Percentiles rank a stretch among this genome's conserved stretches.
These are phyloP conservation scores for Gossypium stocksii DNA, from an alignment of 345 rosid species.

Conservation along the genomic window DNA sequence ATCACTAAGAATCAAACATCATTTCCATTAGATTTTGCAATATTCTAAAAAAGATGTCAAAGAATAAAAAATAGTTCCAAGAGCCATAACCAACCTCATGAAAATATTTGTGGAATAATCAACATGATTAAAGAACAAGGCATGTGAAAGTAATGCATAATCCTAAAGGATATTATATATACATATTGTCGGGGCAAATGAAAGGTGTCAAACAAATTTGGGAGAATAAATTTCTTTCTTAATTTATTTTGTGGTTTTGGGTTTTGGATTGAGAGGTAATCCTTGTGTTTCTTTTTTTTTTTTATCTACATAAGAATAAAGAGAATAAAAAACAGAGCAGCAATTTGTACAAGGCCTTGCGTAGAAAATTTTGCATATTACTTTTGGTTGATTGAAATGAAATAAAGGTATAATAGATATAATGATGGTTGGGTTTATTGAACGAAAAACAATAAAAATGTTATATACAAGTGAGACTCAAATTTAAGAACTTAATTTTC, in stretches of 20 bases:
- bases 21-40: background rate
- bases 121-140: background rate
- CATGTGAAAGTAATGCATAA: conserved; percentile 1
- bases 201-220: conserved; percentile 5
- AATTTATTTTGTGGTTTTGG: conserved; percentile 3
- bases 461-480: too few relatives aligned
- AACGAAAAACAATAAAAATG: too few relatives aligned
- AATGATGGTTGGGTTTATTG: too few relatives aligned
- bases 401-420: too few relatives aligned
- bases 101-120: background rate
- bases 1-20: background rate
- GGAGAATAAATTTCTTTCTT: conserved; percentile 5
- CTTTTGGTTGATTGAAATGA: too few relatives aligned
- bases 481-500: too few relatives aligned
- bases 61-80: background rate
- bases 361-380: too few relatives aligned
- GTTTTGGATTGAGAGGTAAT: conserved; percentile 21
- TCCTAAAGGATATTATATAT: background rate
- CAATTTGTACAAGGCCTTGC: too few relatives aligned
- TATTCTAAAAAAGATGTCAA: background rate
- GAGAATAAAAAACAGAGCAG: too few relatives aligned
- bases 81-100: background rate
- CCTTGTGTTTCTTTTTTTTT: conserved; percentile 12
- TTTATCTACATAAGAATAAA: conserved; percentile 14
- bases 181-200: background rate